phyloP scores from a whole-genome alignment of 495 filamentous ascomycete species.

The Penicillium daleae region DNA sequence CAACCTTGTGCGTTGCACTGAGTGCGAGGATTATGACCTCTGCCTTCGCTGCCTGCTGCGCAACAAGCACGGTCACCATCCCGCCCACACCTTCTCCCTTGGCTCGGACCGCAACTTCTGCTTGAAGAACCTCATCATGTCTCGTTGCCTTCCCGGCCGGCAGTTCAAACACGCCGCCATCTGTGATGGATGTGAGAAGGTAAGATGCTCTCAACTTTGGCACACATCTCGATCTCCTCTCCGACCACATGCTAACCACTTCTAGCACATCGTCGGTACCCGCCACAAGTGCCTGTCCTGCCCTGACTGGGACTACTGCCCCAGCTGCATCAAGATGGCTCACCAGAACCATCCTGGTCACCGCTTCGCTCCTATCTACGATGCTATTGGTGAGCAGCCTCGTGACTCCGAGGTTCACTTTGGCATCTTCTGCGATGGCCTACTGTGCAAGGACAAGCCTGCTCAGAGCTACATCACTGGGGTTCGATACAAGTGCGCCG shows the following conservation, averaged over 20 bases:
- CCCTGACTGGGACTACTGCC: slow-evolving; percentile 97
- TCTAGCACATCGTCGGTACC: slow-evolving; percentile 76
- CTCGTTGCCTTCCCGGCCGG: slow-evolving; percentile 79
- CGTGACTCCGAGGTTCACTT: slow-evolving; percentile 62
- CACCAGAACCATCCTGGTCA: slow-evolving; percentile 75
- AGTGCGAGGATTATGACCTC: slow-evolving; percentile 90
- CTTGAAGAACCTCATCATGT: slow-evolving; percentile 49
- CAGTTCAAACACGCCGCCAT: slow-evolving; percentile 81
- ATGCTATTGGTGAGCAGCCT: slow-evolving; percentile 65
- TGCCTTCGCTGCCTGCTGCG: slow-evolving; percentile 79
- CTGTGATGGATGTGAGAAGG: slow-evolving; percentile 93
- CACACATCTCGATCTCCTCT: background rate
- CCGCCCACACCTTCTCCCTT: slow-evolving; percentile 74
- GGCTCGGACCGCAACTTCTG: slow-evolving; percentile 42
- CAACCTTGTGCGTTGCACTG: slow-evolving; percentile 81
- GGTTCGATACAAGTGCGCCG: slow-evolving; percentile 93
- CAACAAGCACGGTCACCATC: slow-evolving; percentile 89
- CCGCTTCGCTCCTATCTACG: slow-evolving; percentile 88
- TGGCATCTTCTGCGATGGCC: slow-evolving; percentile 95
- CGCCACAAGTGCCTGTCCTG: slow-evolving; percentile 97
- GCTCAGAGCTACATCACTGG: slow-evolving; percentile 74
- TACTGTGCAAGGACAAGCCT: slow-evolving; percentile 70
- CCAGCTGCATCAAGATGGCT: slow-evolving; percentile 70
- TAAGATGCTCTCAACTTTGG: slow-evolving; percentile 31
- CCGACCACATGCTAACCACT: background rate